phyloP scores from a whole-genome alignment of 257 asterid species.

The Cynanchum wilfordii region DNA sequence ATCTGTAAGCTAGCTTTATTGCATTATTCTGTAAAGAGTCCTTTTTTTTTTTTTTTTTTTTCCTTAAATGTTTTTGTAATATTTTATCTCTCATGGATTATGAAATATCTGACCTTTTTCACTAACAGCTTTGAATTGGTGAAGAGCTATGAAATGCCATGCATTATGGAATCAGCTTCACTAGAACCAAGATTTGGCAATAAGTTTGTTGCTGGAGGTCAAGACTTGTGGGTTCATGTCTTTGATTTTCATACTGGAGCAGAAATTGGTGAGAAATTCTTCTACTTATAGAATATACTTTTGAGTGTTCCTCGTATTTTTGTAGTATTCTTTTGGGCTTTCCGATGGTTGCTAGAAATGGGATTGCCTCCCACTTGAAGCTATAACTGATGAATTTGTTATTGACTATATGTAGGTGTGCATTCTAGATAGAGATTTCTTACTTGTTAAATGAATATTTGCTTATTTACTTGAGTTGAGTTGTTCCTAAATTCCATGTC shows the following conservation, averaged over 20 bases:
- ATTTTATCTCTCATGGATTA: neutral
- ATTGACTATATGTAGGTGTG: neutral
- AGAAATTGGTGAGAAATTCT: constrained; percentile 56
- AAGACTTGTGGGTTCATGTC: constrained; percentile 94
- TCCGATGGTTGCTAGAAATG: neutral
- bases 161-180: constrained; percentile 88
- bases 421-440: neutral
- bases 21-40: neutral
- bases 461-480: neutral
- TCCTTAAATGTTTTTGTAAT: neutral
- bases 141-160: constrained; percentile 78
- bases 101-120: constrained; percentile 1
- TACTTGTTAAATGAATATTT: neutral
- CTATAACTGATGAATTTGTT: neutral
- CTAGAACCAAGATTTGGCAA: constrained; percentile 85
- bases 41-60: too few relatives aligned
- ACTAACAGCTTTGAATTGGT: constrained; percentile 76
- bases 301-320: neutral
- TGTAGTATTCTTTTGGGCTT: neutral
- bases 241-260: constrained; percentile 83
- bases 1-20: constrained; percentile 55
- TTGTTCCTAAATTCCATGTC: neutral
- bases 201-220: constrained; percentile 92
- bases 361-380: neutral
- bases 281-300: neutral